Evolutionary conservation across 148 eudicot species (phyloP).

Genomic region (Silene uniflora): DNA sequence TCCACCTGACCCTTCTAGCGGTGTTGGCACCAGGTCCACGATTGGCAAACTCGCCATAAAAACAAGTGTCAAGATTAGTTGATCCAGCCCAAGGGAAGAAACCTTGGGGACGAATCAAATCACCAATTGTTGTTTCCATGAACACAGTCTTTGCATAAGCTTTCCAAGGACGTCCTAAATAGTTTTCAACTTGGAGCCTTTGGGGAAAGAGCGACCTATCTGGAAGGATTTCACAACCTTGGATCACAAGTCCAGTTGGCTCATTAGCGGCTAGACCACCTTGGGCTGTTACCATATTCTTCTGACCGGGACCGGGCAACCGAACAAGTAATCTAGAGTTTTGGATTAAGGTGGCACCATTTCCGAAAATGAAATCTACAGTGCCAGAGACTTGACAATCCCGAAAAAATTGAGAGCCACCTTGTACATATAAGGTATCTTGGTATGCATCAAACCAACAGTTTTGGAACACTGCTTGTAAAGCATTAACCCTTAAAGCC

Average conservation of each 20-base stretch:
- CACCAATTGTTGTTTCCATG: slow-evolving; percentile 41
- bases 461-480: slow-evolving; percentile 38
- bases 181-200: slow-evolving; percentile 28
- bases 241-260: slow-evolving; percentile 37
- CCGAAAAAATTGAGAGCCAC: slow-evolving; percentile 52
- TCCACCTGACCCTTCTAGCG: slow-evolving; percentile 30
- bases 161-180: slow-evolving; percentile 58
- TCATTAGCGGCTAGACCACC: slow-evolving; percentile 30
- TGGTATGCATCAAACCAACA: slow-evolving; percentile 56
- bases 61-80: slow-evolving; percentile 19
- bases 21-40: slow-evolving; percentile 35
- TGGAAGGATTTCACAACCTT: slow-evolving; percentile 37
- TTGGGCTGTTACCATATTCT: slow-evolving; percentile 45
- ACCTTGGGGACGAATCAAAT: slow-evolving; percentile 45
- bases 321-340: slow-evolving; percentile 32
- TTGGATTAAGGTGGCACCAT: slow-evolving; percentile 38
- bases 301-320: slow-evolving; percentile 32
- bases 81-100: slow-evolving; percentile 35
- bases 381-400: slow-evolving; percentile 58
- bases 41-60: slow-evolving; percentile 41
- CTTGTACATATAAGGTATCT: slow-evolving; percentile 50
- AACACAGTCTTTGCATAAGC: slow-evolving; percentile 32
- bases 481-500: slow-evolving; percentile 38
- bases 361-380: slow-evolving; percentile 58
- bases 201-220: slow-evolving; percentile 28